Evolutionary conservation across 352 stramenopile species (phyloP).

Genomic region (Thraustochytrium striatum): DNA sequence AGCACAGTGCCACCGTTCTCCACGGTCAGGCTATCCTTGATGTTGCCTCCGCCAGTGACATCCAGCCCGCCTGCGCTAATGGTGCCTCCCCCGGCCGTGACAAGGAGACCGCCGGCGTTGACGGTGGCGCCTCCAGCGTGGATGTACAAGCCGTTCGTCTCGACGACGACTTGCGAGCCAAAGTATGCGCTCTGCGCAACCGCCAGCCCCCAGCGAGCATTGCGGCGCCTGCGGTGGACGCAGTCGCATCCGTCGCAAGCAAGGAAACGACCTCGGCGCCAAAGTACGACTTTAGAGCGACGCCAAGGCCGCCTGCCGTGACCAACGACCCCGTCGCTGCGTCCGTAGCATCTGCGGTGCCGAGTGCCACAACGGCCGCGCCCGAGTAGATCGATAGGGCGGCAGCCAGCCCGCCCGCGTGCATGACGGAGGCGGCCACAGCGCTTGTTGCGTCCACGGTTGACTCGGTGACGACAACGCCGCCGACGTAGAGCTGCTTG

Average conservation of each 20-base stretch:
- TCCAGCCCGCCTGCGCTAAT: constrained; percentile 50
- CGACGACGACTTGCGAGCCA: constrained; percentile 32
- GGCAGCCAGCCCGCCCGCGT: constrained; percentile 3
- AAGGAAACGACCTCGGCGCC: constrained; percentile 22
- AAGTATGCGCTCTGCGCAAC: constrained; percentile 30
- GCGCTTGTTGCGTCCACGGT: not conserved
- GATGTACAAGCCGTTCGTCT: constrained; percentile 43
- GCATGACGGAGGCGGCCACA: constrained; percentile 5
- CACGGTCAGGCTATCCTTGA: not conserved
- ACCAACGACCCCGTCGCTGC: constrained; percentile 11
- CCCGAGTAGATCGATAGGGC: not conserved
- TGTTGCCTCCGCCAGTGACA: constrained; percentile 7
- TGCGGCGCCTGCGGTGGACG: not conserved
- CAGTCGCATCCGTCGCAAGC: not conserved
- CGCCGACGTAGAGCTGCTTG: constrained; percentile 30
- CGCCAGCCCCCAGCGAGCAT: not conserved
- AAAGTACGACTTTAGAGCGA: constrained; percentile 45
- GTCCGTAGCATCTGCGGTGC: not conserved
- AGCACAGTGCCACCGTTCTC: constrained; percentile 7
- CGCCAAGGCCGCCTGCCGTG: constrained; percentile 32
- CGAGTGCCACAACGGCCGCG: not conserved
- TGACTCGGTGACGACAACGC: constrained; percentile 20
- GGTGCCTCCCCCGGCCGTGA: constrained; percentile 52
- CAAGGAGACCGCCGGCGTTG: constrained; percentile 52
- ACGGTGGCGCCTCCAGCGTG: constrained; percentile 59